Evolutionary conservation across 148 eudicot species (phyloP), one percentile per base, ranked within the genome.

Genomic region (Rhododendron vialii): DNA sequence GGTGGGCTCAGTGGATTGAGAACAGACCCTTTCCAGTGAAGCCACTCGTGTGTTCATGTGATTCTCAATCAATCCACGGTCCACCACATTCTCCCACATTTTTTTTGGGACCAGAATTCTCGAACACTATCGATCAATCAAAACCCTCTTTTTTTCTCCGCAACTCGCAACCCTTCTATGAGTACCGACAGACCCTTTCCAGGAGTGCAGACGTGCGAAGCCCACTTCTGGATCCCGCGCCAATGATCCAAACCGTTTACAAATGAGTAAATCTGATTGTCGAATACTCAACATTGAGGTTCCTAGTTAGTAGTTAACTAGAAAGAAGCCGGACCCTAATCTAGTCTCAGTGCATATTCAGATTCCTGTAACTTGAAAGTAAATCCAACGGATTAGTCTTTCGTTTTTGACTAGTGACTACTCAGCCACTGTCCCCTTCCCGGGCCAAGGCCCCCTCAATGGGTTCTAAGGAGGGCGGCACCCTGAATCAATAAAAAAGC

Each of bases 21-120:
- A 71, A 13, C 5, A 69, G 14, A 4, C 36, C 30, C 38, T 71
- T 71, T 71, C 76, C 36, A 71, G 38, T 71, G 36, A 71, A 71
- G 76, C 76, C 76, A 71, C 61, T 84, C 86, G 82, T 85, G 86
- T 76, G 45, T 78, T 77, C 86, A 59, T 85, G 86, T 85, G 82
- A 85, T 59, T 57, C 71, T 77, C 69, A 61, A 85, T 85, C 61
- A 78, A 36, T 84, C 73, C 35, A 35, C 35, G 35, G 35, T 35
- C 35, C 59, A 22, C 59, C 86, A 38, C 82, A 85, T 77, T 41
- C 82, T 55, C 76, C 47, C 30, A 18, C 6, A 43, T 73, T 2
- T 38, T 33, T 15, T 30, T 30, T 41, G 1, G 13, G 75, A 26
- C 1, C n/a, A 81, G 9, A 20, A 84, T 77, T n/a, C 55, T 38